Conservation (phyloP, 495 filamentous ascomycete species). For the Neurospora tetraspora region DNA sequence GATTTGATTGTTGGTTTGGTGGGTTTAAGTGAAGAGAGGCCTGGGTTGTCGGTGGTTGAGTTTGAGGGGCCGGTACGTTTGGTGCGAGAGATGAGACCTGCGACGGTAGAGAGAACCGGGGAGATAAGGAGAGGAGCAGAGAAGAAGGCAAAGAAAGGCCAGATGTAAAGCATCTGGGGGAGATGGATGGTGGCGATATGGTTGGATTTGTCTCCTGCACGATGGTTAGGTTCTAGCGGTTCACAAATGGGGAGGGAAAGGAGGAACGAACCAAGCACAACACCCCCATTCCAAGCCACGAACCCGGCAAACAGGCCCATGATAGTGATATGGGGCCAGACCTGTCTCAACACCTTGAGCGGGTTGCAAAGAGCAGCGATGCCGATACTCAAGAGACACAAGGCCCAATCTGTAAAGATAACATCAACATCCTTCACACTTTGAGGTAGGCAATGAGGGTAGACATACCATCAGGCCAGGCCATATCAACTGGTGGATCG, state of each 20-base stretch:
- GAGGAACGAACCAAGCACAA: constrained; percentile 63
- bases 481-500: constrained; percentile 49
- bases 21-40: not conserved
- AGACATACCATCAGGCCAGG: constrained; percentile 45
- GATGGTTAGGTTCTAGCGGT: not conserved
- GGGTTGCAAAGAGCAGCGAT: constrained; percentile 45
- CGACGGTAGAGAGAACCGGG: not conserved
- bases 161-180: constrained; percentile 90
- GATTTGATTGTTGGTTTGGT: not conserved
- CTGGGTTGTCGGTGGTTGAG: not conserved
- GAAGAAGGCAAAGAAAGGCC: constrained; percentile 82
- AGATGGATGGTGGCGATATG: constrained; percentile 83
- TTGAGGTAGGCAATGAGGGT: not conserved
- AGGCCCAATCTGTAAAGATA: constrained; percentile 25
- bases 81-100: not conserved
- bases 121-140: constrained; percentile 62
- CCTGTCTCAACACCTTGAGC: constrained; percentile 32
- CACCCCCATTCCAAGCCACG: constrained; percentile 77
- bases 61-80: not conserved
- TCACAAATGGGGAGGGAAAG: not conserved
- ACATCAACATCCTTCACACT: not conserved
- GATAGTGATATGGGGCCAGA: constrained; percentile 60
- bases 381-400: constrained; percentile 49
- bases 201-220: constrained; percentile 78
- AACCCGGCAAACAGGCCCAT: constrained; percentile 62